Conservation (phyloP, 2,329 filamentous ascomycete genomes). For the Thelonectria discophora region DNA sequence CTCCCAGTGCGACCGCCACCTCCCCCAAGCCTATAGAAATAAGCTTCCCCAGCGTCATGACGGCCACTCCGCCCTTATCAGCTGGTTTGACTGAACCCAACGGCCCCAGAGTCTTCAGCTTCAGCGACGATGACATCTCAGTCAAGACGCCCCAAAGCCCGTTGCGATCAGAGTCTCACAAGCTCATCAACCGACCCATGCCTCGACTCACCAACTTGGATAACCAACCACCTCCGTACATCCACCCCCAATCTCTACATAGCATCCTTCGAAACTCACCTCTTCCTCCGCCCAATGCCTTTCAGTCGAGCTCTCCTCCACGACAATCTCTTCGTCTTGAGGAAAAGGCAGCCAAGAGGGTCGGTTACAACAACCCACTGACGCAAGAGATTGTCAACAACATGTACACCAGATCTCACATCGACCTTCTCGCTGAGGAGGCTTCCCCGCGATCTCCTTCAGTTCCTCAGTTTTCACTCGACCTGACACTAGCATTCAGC, state of each 20-base stretch:
- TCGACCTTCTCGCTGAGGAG: conserved; percentile 69
- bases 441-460: conserved; percentile 57
- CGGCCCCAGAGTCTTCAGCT: conserved; percentile 56
- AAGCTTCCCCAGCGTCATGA: conserved; percentile 64
- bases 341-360: conserved; percentile 63
- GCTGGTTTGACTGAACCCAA: conserved; percentile 60
- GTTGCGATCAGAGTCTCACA: conserved; percentile 29
- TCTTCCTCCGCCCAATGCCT: conserved; percentile 61
- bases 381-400: conserved; percentile 71
- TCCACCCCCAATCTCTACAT: conserved; percentile 65
- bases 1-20: conserved; percentile 59
- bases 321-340: conserved; percentile 63
- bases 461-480: conserved; percentile 53
- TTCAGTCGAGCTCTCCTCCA: conserved; percentile 61
- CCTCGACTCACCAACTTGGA: conserved; percentile 27
- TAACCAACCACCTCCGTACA: conserved; percentile 60
- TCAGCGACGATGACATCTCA: conserved; percentile 50
- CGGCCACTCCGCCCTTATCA: conserved; percentile 66
- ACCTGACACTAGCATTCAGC: conserved; percentile 61
- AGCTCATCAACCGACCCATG: conserved; percentile 23
- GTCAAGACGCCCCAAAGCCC: conserved; percentile 16
- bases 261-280: conserved; percentile 75
- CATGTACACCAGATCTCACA: conserved; percentile 69
- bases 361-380: conserved; percentile 70
- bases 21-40: conserved; percentile 59